A percentile compares a stretch with the other conserved stretches of the same genome.
phyloP scores from a whole-genome alignment of 2,329 filamentous ascomycete species.

The Huntiella abstrusa region DNA sequence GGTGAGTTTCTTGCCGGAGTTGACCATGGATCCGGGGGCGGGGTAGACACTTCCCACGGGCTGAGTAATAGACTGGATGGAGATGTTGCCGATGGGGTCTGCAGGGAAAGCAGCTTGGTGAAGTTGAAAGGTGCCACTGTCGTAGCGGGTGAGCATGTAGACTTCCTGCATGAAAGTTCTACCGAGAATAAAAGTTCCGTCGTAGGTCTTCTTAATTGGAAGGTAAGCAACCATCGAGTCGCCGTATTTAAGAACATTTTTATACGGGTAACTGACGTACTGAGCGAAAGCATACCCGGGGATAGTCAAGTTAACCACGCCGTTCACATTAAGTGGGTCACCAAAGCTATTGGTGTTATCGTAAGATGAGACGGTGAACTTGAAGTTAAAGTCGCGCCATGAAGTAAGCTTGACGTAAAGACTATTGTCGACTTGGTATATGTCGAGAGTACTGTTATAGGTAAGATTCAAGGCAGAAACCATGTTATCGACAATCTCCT shows the following conservation, averaged over 20 bases:
- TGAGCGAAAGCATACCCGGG: slow-evolving; percentile 32
- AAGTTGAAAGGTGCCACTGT: slow-evolving; percentile 32
- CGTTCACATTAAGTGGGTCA: slow-evolving; percentile 27
- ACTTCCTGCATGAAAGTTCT: slow-evolving; percentile 53
- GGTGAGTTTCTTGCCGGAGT: slow-evolving; percentile 17
- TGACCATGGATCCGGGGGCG: slow-evolving; percentile 15
- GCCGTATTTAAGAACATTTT: slow-evolving; percentile 24
- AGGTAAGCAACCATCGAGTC: slow-evolving; percentile 40
- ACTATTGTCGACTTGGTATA: slow-evolving; percentile 45
- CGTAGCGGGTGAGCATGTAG: slow-evolving; percentile 38
- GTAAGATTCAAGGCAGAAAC: slow-evolving; percentile 43
- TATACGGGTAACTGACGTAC: slow-evolving; percentile 30
- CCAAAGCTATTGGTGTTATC: slow-evolving; percentile 35
- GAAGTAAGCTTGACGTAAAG: slow-evolving; percentile 30
- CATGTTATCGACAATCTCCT: slow-evolving; percentile 42
- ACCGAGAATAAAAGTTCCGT: slow-evolving; percentile 42
- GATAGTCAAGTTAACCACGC: slow-evolving; percentile 37
- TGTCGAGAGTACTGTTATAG: slow-evolving; percentile 41
- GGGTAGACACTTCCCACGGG: slow-evolving; percentile 29
- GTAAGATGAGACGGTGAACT: slow-evolving; percentile 34
- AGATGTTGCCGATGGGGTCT: slow-evolving; percentile 22
- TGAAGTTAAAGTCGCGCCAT: slow-evolving; percentile 30
- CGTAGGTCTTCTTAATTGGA: slow-evolving; percentile 37
- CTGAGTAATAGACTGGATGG: slow-evolving; percentile 20
- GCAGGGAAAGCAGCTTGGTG: slow-evolving; percentile 35